A percentile compares a stretch with the other conserved stretches of the same genome.
Conservation (phyloP, 805 yeast genomes). For the Starmerella bombicola region DNA sequence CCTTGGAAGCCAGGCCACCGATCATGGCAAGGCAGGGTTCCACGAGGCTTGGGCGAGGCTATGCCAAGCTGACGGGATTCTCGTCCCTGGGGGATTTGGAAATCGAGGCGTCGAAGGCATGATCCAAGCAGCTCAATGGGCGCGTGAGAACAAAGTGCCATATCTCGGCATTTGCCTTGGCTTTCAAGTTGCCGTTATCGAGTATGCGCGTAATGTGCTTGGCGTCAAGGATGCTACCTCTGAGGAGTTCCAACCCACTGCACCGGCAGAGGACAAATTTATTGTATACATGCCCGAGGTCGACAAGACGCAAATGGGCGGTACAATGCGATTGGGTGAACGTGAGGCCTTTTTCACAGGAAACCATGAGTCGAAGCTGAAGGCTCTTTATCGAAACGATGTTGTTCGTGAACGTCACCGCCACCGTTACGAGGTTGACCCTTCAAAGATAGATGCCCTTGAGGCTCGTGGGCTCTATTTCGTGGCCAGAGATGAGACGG, state of each 20-base stretch:
- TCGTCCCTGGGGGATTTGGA: conserved; percentile 99
- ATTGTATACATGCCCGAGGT: conserved; percentile 98
- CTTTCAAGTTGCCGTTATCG: conserved; percentile 92
- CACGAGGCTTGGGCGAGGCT: conserved; percentile 93
- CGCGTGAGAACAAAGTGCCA: conserved; percentile 90
- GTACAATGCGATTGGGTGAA: conserved; percentile 96
- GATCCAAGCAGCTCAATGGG: conserved; percentile 94
- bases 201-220: conserved; percentile 70
- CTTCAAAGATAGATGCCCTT: conserved; percentile 54
- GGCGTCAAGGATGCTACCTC: conserved; percentile 61
- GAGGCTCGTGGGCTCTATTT: conserved; percentile 73
- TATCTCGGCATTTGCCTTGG: conserved; percentile 96
- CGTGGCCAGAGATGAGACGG: conserved; percentile 86
- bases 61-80: conserved; percentile 88
- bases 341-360: conserved; percentile 75
- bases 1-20: conserved; percentile 48
- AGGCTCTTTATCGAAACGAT: conserved; percentile 62
- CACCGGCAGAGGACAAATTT: conserved; percentile 41
- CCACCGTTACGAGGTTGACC: conserved; percentile 96
- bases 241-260: conserved; percentile 64
- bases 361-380: conserved; percentile 52
- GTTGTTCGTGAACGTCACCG: conserved; percentile 88
- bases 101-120: conserved; percentile 96
- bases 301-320: conserved; percentile 90
- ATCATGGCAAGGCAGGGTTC: conserved; percentile 66